Base-by-base conservation (phyloP, 2,329 filamentous ascomycete genomes). In the Fonsecaea monophora region DNA sequence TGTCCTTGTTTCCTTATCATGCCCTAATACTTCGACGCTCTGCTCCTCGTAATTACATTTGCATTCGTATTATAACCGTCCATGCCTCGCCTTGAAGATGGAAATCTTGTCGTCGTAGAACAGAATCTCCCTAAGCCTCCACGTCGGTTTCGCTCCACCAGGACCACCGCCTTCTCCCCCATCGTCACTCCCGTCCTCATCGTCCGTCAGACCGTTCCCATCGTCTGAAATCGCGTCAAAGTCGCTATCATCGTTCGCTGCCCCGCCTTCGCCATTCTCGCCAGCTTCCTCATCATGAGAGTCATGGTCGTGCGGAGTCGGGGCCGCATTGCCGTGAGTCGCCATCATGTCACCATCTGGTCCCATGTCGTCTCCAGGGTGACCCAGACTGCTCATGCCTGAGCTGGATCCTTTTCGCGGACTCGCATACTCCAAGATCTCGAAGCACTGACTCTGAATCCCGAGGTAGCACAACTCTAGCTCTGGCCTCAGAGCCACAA, bases 51-150 rank as follows among this genome's bases (percentile, higher is more conserved):
- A 15, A 40, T 50, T 50, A 25, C 45, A 25, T 50, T 50, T 50
- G 40, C 30, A 55, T 21, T 55, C 34, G 45, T 37, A 55, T 77
- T 73, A 81, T 55, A 82, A 73, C 69, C 77, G 74, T 58, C 85
- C 88, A 78, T 92, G 89, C 67, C 91, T 85, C 37, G 90, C 90
- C 77, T 90, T 91, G 80, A 94, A 94, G 65, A 94, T 89, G 34
- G 90, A 88, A 61, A 92, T 87, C 78, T 92, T 92, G 76, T 94
- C 91, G 76, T 94, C 92, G 74, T 92, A 94, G 77, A 92, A 94
- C 69, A 94, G 78, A 70, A 95, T 94, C 81, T 94, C 91, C 68
- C 90, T 83, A 71, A 94, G 80, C 62, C 87, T 84, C 67, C 94
- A 83, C 5, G 73, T 73, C 18, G 74, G 75, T 66, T 72, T 72